Conservation (phyloP, 1,284 basidiomycete species). For the Filobasidium uniguttulatum region DNA sequence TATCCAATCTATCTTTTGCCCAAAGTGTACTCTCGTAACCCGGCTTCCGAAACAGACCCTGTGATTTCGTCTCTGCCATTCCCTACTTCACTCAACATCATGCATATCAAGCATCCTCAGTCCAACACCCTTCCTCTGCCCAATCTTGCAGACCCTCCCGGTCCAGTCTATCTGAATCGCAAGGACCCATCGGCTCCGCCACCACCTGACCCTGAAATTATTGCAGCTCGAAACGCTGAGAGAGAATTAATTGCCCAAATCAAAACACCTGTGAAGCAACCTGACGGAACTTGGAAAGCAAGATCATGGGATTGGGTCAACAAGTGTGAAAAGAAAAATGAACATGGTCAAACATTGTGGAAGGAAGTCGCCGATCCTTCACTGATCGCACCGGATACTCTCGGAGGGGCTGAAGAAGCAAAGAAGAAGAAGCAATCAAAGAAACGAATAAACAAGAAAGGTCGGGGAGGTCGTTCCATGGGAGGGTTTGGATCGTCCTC, state of each 20-base stretch:
- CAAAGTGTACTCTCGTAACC: neutral
- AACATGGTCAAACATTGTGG: conserved; percentile 10
- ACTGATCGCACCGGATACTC: conserved; percentile 8
- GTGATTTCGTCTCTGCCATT: neutral
- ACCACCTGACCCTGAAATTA: neutral
- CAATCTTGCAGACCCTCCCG: neutral
- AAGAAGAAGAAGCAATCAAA: neutral
- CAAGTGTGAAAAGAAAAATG: conserved; percentile 3
- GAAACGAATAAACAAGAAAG: neutral
- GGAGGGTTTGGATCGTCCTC: conserved; percentile 1
- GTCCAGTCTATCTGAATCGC: conserved; percentile 3
- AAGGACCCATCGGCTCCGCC: conserved; percentile 8
- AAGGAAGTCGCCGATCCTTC: conserved; percentile 10
- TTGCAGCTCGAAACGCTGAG: neutral
- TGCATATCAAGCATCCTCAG: neutral
- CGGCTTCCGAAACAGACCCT: neutral
- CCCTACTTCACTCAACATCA: neutral
- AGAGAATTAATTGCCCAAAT: neutral
- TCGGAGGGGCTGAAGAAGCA: neutral
- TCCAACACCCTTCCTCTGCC: neutral
- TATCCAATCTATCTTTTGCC: conserved; percentile 5
- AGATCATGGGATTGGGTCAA: conserved; percentile 3
- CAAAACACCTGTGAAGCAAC: conserved; percentile 7
- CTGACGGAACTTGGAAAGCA: conserved; percentile 9
- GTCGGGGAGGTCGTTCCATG: neutral